phyloP scores from a whole-genome alignment of 139 green algal genomes.

The Trebouxia sp. region DNA sequence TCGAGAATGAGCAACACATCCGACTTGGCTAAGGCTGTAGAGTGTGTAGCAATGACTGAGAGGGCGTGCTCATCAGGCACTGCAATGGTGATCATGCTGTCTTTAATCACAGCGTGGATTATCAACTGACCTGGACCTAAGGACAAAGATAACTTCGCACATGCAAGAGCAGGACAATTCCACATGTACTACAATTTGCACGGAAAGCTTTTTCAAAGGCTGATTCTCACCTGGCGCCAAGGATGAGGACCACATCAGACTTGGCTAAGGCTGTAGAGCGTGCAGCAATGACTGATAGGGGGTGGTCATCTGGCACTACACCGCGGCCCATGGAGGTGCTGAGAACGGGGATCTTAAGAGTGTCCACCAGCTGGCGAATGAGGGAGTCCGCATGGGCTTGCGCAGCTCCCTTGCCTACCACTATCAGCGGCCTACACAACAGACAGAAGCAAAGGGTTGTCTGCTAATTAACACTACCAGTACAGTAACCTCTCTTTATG shows the following conservation, averaged over 20 bases:
- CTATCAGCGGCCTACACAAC: slow-evolving; percentile 63
- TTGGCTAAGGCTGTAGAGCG: slow-evolving; percentile 61
- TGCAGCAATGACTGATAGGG: slow-evolving; percentile 62
- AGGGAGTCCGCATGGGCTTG: slow-evolving; percentile 45
- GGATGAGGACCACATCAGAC: slow-evolving; percentile 74
- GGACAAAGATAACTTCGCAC: too few relatives aligned
- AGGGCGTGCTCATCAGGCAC: too few relatives aligned
- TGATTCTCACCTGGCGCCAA: slow-evolving; percentile 55
- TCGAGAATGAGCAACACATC: too few relatives aligned
- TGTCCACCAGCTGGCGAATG: slow-evolving; percentile 55
- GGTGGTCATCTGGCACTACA: slow-evolving; percentile 67
- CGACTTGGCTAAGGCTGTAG: too few relatives aligned
- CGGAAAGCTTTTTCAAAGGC: not conserved
- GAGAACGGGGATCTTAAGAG: slow-evolving; percentile 67
- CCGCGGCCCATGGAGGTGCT: slow-evolving; percentile 79
- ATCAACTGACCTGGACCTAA: too few relatives aligned
- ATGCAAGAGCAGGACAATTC: not conserved
- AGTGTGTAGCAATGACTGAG: too few relatives aligned
- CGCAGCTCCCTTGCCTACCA: slow-evolving; percentile 76
- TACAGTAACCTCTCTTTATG: too few relatives aligned
- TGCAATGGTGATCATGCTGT: slow-evolving; percentile 40
- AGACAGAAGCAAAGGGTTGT: not conserved
- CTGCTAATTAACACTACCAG: too few relatives aligned
- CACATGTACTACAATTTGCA: not conserved
- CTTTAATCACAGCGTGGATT: too few relatives aligned